Evolutionary conservation across 805 yeast genomes (phyloP), one percentile per base, ranked within the genome.

Genomic region (Candida chauliodis): DNA sequence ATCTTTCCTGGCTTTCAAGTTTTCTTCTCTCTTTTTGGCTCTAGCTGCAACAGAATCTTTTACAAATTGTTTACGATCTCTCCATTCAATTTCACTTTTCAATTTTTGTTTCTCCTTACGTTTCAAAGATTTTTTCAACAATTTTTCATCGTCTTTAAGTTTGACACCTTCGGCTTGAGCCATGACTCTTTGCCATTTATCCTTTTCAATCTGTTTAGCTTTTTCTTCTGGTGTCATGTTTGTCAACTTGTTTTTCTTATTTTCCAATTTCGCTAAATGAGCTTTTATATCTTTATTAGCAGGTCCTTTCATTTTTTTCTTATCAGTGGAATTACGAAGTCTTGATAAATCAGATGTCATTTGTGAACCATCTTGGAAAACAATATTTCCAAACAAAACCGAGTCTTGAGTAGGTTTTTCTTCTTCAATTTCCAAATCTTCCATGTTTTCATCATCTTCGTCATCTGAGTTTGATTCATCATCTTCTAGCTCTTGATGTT

Each of bases 51-150:
- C 81, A 26, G 82, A 80, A 49, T 81, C 85, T 42, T 78, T 77
- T 10, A 93, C 96, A 25, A 74, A 74, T 50, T 81, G 84, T 57
- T 85, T 82, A 48, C 99, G 78, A 36, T 91, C 97, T 47, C 68
- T 75, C 99, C 99, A 93, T 61, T 91, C 95, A 36, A 78, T 68
- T 52, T 88, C 95, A 41, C 95, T 83, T 68, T 81, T 86, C 54
- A 85, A 76, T 70, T 93, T 93, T 55, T 75, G 74, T 44, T 84
- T 79, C 51, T 87, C 91, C 56, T 88, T 86, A 51, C 84, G 75
- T 66, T 84, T 89, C 44, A 91, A 61, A 2, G 97, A 86, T 59
- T 87, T 91, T 53, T 81, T 83, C 61, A 93, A 74, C 50, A 93
- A 66, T 55, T 79, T 81, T 58, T 91, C 98, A 59, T 91, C 95